phyloP scores from a whole-genome alignment of 140 eudicot species.

The Bidens hawaiensis region DNA sequence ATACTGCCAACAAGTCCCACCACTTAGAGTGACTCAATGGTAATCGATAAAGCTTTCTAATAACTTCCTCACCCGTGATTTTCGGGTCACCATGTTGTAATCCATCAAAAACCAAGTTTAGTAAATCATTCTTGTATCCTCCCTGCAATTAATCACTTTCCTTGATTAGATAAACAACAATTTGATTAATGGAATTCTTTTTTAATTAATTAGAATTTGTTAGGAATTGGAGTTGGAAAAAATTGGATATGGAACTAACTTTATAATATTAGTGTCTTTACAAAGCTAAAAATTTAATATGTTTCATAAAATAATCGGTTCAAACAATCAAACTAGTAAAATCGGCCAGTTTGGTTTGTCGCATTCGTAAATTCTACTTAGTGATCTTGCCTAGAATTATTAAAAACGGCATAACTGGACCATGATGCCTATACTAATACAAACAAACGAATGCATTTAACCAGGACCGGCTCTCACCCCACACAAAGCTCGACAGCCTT shows the following conservation, averaged over 20 bases:
- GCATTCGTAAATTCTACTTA: background rate
- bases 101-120: conserved; percentile 65
- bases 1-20: conserved; percentile 72
- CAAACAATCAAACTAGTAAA: no score
- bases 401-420: background rate
- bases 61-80: conserved; percentile 45
- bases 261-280: no score
- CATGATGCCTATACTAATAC: background rate
- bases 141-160: conserved; percentile 46
- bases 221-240: no score
- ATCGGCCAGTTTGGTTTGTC: no score
- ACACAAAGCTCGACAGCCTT: no score
- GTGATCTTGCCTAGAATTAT: background rate
- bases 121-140: conserved; percentile 69
- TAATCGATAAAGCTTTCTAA: conserved; percentile 37
- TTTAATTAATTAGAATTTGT: no score
- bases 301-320: no score
- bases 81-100: conserved; percentile 61
- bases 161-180: background rate
- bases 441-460: background rate
- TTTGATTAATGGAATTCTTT: no score
- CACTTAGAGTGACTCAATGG: conserved; percentile 68
- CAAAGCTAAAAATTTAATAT: no score
- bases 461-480: no score
- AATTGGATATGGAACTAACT: no score